Percentiles rank a stretch among this genome's conserved stretches.
phyloP scores from a whole-genome alignment of 1,284 basidiomycete genomes.

The Mycena citricolor region DNA sequence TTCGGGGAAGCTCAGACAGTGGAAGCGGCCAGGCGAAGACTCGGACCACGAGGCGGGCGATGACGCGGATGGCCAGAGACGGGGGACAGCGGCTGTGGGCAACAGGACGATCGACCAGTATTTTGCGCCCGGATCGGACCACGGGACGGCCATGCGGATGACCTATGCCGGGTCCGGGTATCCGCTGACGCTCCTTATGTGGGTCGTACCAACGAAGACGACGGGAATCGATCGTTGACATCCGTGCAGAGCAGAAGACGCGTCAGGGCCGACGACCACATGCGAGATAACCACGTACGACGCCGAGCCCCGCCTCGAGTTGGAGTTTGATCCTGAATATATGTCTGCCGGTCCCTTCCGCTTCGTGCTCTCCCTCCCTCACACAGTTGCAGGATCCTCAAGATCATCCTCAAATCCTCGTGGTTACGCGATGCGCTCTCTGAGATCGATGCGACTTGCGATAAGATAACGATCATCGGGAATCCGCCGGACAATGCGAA shows the following conservation, averaged over 20 bases:
- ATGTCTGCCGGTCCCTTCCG: no score
- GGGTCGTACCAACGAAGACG: constrained; percentile 36
- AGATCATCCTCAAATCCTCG: constrained; percentile 90
- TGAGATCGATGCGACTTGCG: constrained; percentile 83
- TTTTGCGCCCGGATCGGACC: constrained; percentile 51
- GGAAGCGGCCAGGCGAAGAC: constrained; percentile 50
- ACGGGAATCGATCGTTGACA: no score
- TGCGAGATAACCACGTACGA: constrained; percentile 89
- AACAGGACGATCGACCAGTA: constrained; percentile 49
- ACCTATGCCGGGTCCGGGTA: constrained; percentile 78
- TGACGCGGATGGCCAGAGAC: constrained; percentile 14
- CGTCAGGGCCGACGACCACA: constrained; percentile 80
- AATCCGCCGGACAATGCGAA: constrained; percentile 47
- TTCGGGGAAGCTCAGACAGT: constrained; percentile 42
- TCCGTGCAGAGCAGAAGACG: constrained; percentile 72
- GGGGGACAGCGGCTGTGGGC: constrained; percentile 5
- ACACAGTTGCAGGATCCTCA: constrained; percentile 55
- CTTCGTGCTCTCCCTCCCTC: not conserved
- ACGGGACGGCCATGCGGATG: constrained; percentile 82
- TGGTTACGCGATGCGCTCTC: constrained; percentile 92
- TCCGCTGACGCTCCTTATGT: constrained; percentile 82
- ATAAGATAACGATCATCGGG: constrained; percentile 80
- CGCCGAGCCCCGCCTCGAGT: constrained; percentile 77
- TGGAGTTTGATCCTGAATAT: constrained; percentile 77
- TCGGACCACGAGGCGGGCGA: constrained; percentile 45